Evolutionary conservation across 176 grass and related monocot genomes (phyloP), one percentile per base, ranked within the genome.

Genomic region (Musa beccarii): DNA sequence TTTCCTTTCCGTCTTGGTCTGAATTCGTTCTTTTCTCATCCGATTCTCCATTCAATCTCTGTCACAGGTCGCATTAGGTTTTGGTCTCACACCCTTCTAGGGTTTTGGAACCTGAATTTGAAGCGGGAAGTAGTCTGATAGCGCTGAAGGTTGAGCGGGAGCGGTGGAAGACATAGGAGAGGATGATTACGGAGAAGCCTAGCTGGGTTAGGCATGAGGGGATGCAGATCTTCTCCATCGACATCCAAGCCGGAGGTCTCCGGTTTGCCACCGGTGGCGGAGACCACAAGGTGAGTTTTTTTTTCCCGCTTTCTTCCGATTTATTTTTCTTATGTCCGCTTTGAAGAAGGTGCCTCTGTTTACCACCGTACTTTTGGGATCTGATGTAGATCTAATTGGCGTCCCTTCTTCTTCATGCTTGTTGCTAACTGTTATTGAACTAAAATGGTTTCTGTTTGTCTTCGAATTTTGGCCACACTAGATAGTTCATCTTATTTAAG

Each of bases 201-300:
- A 83, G 50, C 81, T 94, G 90, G 90, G 83, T 99, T 87, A 84
- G 86, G 50, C 95, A 99, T 68, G 95, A 99, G 43, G 88, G 90
- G 19, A 78, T 99, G 68, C 95, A 99, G 85, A 99, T 99, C 84
- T 99, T 99, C 95, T 99, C 90, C 61, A 91, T 99, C 86, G 95
- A 99, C 54, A 89, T 99, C 83, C 95, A 99, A 78, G 88, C 90
- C 8, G 86, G 86, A 13, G 90, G 86, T 59, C 76, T 86, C 69
- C 81, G 90, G 70, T 99, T 94, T 55, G 90, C 90, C 53, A 99
- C 95, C 68, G 95, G 95, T 52, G 95, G 95, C 29, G 90, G 95
- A 66, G 95, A 99, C 85, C 95, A 99, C 74, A 97, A 97, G 90
- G 93, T 83, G 10, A 82, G 17, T 34, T 49, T 51, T 76, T 59